These are phyloP conservation scores for Kodamaea kakaduensis DNA, from an alignment of 805 yeast genomes.

Conservation along the genomic window DNA sequence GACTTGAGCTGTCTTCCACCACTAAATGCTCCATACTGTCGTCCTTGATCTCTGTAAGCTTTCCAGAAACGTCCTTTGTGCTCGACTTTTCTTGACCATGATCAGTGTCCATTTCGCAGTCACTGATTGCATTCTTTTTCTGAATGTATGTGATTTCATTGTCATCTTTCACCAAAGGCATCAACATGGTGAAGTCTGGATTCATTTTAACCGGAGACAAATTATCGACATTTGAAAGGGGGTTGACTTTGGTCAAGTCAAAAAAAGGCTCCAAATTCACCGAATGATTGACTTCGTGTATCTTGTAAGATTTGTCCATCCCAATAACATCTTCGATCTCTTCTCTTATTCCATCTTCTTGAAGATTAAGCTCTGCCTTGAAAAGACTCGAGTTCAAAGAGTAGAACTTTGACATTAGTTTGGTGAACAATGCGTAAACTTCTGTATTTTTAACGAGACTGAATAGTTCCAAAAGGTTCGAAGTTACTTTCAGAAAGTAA, in stretches of 20 bases:
- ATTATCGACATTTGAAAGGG: slow-evolving; percentile 5
- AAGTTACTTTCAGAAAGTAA: slow-evolving; percentile 22
- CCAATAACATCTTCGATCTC: slow-evolving; percentile 34
- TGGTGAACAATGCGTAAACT: slow-evolving; percentile 19
- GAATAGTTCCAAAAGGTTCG: slow-evolving; percentile 29
- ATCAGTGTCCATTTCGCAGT: background rate
- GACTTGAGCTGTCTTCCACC: too few species aligned
- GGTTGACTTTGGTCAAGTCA: slow-evolving; percentile 25
- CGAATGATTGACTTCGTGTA: slow-evolving; percentile 8
- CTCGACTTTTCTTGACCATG: too few species aligned
- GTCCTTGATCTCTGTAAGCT: background rate
- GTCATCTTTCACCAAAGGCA: slow-evolving; percentile 15
- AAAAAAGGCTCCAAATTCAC: slow-evolving; percentile 16
- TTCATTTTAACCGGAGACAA: slow-evolving; percentile 30
- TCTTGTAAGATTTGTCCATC: slow-evolving; percentile 21
- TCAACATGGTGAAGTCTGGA: slow-evolving; percentile 32
- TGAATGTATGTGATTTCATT: slow-evolving; percentile 11
- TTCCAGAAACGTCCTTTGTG: background rate
- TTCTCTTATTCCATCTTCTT: slow-evolving; percentile 21
- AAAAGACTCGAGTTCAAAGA: slow-evolving; percentile 27
- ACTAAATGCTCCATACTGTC: too few species aligned
- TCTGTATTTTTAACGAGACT: slow-evolving; percentile 31
- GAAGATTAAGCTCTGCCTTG: slow-evolving; percentile 20
- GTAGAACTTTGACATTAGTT: slow-evolving; percentile 25
- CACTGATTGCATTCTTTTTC: slow-evolving; percentile 4